Base-by-base conservation (phyloP, 768 basidiomycete species). In the Heimioporus sp. region DNA sequence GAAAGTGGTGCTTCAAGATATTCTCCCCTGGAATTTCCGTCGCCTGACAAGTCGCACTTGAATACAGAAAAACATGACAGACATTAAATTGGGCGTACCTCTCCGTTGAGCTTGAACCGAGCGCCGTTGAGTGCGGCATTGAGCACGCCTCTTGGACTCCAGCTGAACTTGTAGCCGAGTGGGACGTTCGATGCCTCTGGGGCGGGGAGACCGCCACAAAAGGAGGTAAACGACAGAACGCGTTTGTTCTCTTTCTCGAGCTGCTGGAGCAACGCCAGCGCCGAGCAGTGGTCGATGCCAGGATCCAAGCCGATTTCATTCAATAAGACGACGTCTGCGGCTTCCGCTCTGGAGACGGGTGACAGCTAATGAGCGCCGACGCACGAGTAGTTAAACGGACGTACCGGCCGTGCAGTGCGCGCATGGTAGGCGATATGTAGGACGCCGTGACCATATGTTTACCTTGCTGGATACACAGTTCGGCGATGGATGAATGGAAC, bases 251-350 rank as follows among this genome's bases (percentile, higher is more conserved):
- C 68, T 10, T 68, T 61, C 35, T 74, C 74, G 4, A 88, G 69
- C 24, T 74, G 71, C 19, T 74, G 70, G 30, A 94, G 68, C 15
- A 96, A 73, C 0, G 84, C 79, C 61, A 92, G 79, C 0, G 92
- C 93, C 11, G 90, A 90, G 66, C 89, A 86, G 62, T 94, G 92
- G 67, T 94, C 92, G 49, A 95, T 85, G 2, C 92, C 92, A 0
- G 92, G 92, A 65, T 95, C 92, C 1, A 94, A 76, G 1, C 90
- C 90, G 35, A 96, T 91, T 69, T 98, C 95, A 58, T 92, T 95
- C 39, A 97, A 75, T 2, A 97, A 72, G 1, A 95, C 71, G 8
- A 95, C 80, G 32, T 80, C 80, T 1, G 83, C 78, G 4, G 76
- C 63, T 35, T 74, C 54, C 4, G 92, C 90, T 4, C 90, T 87